These are phyloP conservation scores for Infundibulicybe gibba DNA, from an alignment of 768 basidiomycete genomes.

Conservation along the genomic window DNA sequence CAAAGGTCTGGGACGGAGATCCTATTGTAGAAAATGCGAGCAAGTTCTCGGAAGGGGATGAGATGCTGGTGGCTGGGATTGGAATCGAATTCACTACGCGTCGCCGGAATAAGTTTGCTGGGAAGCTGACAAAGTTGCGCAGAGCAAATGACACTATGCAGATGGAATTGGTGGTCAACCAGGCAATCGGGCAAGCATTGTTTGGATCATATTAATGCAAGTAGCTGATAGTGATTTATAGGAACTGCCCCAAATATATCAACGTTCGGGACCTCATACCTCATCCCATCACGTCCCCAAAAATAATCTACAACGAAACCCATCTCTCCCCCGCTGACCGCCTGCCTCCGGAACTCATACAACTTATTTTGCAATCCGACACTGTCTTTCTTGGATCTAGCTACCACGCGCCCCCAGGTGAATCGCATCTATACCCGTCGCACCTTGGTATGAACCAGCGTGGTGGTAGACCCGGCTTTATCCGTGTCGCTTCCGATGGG, in stretches of 20 bases:
- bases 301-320: constrained; percentile 21
- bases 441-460: constrained; percentile 48
- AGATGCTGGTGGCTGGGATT: constrained; percentile 37
- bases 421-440: constrained; percentile 34
- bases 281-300: constrained; percentile 26
- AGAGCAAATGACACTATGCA: constrained; percentile 22
- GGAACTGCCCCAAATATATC: constrained; percentile 57
- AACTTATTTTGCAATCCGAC: constrained; percentile 35
- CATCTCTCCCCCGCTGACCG: constrained; percentile 23
- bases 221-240: constrained; percentile 9
- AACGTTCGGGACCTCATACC: constrained; percentile 39
- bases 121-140: constrained; percentile 20
- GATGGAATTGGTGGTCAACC: constrained; percentile 45
- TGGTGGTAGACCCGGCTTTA: constrained; percentile 44
- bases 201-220: background rate
- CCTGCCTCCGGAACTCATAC: constrained; percentile 35
- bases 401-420: constrained; percentile 28
- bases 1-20: constrained; percentile 28
- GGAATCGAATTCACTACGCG: constrained; percentile 44
- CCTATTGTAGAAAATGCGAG: constrained; percentile 28
- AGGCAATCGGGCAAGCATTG: constrained; percentile 7
- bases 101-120: constrained; percentile 47
- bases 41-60: constrained; percentile 3
- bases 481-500: constrained; percentile 40
- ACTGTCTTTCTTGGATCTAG: constrained; percentile 39